Conservation (phyloP, 345 rosid species). For the Gossypium thurberi region DNA sequence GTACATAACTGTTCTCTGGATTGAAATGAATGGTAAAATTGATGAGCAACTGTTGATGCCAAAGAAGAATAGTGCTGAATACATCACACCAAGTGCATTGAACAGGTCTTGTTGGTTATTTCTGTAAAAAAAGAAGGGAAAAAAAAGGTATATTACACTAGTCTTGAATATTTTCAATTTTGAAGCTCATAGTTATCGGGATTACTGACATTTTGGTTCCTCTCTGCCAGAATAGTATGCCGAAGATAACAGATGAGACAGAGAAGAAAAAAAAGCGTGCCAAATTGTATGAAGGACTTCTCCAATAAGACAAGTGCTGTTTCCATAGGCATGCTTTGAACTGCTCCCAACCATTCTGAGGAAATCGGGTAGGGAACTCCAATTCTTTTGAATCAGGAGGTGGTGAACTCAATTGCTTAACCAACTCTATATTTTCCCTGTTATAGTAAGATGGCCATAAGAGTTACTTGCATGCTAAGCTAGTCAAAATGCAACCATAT, state of each 20-base stretch:
- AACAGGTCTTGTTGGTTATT: constrained; percentile 56
- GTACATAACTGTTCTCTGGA: constrained; percentile 58
- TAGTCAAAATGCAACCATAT: not conserved
- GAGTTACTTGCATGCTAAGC: not conserved
- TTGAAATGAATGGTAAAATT: constrained; percentile 42
- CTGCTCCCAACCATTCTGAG: constrained; percentile 38
- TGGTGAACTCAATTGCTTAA: constrained; percentile 24
- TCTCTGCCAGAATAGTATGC: constrained; percentile 42
- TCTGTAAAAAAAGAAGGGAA: constrained; percentile 21
- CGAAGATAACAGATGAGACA: constrained; percentile 30
- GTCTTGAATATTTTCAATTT: not conserved
- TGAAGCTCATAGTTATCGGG: not conserved
- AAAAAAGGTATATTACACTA: not conserved
- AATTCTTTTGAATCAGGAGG: constrained; percentile 23
- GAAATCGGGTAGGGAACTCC: constrained; percentile 26
- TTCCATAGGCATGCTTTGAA: constrained; percentile 58
- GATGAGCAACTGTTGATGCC: constrained; percentile 63
- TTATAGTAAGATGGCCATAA: constrained; percentile 9
- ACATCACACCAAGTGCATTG: constrained; percentile 54
- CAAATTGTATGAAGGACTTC: constrained; percentile 49
- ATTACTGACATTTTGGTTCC: constrained; percentile 39
- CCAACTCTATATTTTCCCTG: constrained; percentile 20
- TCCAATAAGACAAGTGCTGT: constrained; percentile 53
- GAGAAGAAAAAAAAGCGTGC: constrained; percentile 26
- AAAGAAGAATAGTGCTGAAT: constrained; percentile 39